These are phyloP conservation scores for Fusarium irregulare DNA, from an alignment of 2,329 filamentous ascomycete genomes.

Conservation along the genomic window DNA sequence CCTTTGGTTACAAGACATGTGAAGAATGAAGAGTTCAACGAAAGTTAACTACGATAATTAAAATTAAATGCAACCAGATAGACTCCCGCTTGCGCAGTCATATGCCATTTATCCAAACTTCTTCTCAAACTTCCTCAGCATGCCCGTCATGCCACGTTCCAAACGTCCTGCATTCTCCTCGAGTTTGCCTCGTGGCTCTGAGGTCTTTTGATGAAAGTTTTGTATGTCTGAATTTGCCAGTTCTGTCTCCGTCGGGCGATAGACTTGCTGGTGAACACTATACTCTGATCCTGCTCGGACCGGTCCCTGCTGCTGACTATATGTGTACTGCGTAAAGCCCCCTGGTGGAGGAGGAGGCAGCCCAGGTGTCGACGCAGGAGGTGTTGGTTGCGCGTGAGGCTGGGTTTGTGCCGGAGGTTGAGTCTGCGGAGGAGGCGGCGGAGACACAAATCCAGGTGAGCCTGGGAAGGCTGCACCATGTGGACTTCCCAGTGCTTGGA, in stretches of 20 bases:
- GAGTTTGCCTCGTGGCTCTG: slow-evolving; percentile 63
- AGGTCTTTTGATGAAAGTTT: slow-evolving; percentile 55
- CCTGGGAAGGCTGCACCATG: slow-evolving; percentile 60
- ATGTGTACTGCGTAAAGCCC: slow-evolving; percentile 68
- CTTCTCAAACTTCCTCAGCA: slow-evolving; percentile 84
- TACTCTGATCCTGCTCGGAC: slow-evolving; percentile 58
- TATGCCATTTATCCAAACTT: slow-evolving; percentile 64
- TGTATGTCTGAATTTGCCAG: slow-evolving; percentile 50
- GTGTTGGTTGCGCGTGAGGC: slow-evolving; percentile 47
- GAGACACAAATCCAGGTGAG: slow-evolving; percentile 58
- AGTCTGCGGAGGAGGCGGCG: slow-evolving; percentile 46
- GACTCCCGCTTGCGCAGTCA: slow-evolving; percentile 23
- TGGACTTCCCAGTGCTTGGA: slow-evolving; percentile 56
- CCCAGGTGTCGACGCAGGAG: slow-evolving; percentile 51
- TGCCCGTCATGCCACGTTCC: slow-evolving; percentile 76
- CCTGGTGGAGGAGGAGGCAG: slow-evolving; percentile 59
- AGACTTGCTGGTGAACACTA: slow-evolving; percentile 74
- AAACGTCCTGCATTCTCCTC: slow-evolving; percentile 74
- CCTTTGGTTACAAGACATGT: neutral
- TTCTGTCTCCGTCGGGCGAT: slow-evolving; percentile 75
- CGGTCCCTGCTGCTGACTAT: slow-evolving; percentile 45
- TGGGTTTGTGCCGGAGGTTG: slow-evolving; percentile 48
- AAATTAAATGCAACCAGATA: slow-evolving; percentile 7
- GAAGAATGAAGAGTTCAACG: neutral
- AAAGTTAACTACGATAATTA: slow-evolving; percentile 22